Evolutionary conservation across 164 flowering plant genomes (phyloP).

Genomic region (Vitis amurensis): DNA sequence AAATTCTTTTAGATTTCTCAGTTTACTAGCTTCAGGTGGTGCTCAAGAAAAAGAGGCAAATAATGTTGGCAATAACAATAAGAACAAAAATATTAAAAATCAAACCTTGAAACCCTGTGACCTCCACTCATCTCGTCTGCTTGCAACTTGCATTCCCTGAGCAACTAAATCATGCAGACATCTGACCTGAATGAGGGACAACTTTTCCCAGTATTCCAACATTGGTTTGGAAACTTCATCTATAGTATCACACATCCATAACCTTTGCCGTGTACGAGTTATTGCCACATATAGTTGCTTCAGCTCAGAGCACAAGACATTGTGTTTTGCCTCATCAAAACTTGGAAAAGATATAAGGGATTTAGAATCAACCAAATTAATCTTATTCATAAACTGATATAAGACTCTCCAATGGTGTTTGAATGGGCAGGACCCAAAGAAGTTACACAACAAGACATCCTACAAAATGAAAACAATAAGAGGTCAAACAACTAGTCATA

Average conservation of each 20-base stretch:
- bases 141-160: conserved; percentile 13
- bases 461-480: no score
- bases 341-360: conserved; percentile 24
- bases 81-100: neutral
- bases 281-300: conserved; percentile 12
- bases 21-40: neutral
- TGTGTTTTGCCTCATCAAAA: conserved; percentile 30
- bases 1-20: no score
- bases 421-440: no score
- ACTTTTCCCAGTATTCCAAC: conserved; percentile 12
- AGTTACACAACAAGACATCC: no score
- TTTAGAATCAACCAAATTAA: neutral
- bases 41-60: neutral
- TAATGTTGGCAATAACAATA: neutral
- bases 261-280: conserved; percentile 24
- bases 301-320: conserved; percentile 28
- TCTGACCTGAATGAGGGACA: conserved; percentile 6
- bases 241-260: conserved; percentile 26
- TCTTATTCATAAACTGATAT: no score
- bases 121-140: conserved; percentile 15
- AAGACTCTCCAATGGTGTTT: no score
- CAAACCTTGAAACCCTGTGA: conserved; percentile 15
- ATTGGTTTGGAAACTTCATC: conserved; percentile 12
- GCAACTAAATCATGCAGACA: conserved; percentile 9
- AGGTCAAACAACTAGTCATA: no score